Base-by-base conservation (phyloP, 2,329 filamentous ascomycete genomes). In the Diaporthe aspalathi region DNA sequence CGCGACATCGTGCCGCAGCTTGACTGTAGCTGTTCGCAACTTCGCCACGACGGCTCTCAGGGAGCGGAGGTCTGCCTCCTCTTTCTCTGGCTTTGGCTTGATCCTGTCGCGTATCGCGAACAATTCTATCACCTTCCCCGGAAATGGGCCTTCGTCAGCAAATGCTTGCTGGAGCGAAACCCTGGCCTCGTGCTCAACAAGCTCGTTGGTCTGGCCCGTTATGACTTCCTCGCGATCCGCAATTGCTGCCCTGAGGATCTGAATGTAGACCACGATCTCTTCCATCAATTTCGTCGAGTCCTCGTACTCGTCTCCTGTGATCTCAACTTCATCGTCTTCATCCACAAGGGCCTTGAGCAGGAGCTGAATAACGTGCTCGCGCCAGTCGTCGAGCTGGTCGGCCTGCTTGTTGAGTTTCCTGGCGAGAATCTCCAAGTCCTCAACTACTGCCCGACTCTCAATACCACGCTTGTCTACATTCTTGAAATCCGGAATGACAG, bases 241-340 rank as follows among this genome's bases (percentile, higher is more conserved):
- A 70, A 96, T 88, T 60, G 92, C 86, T 0, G 92, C 90, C 72
- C 94, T 88, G 35, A 98, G 84, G 11, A 89, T 91, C 78, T 94
- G 91, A 71, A 97, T 92, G 77, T 97, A 97, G 8, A 93, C 93
- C 81, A 95, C 93, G 52, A 98, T 88, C 78, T 97, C 91, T 73
- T 98, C 95, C 81, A 98, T 95, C 56, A 92, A 88, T 79, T 93
- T 93, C 0, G 94, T 94, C 0, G 95, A 97, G 40, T 93, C 89
- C 75, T 94, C 93, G 74, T 97, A 96, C 79, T 98, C 96, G 72
- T 98, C 92, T 29, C 96, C 96, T 14, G 94, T 95, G 2, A 90
- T 88, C 71, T 97, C 94, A 12, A 87, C 81, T n/a, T 87, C 82
- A 20, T 84, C 84, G 1, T 90, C 90, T 77, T 96, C 91, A 75